Evolutionary conservation across 116 monocot genomes (phyloP).

Genomic region (Zostera marina): DNA sequence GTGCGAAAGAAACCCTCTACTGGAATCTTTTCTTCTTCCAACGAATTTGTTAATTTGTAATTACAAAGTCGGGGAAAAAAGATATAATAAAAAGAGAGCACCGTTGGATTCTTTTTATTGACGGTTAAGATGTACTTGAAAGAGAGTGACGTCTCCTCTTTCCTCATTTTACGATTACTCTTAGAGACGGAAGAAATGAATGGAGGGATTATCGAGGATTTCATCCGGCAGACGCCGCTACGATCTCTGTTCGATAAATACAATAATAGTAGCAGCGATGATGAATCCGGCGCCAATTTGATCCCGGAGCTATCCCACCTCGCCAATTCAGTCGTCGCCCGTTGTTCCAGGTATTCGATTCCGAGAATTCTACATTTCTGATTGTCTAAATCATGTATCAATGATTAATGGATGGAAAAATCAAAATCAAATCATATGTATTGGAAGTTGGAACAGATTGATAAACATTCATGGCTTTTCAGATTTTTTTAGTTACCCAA

Average conservation of each 20-base stretch:
- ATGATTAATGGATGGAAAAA: no score
- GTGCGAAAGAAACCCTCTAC: not conserved
- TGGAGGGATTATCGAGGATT: slow-evolving; percentile 8
- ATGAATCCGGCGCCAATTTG: slow-evolving; percentile 1
- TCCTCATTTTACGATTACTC: not conserved
- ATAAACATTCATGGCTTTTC: not conserved
- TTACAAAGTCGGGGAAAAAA: no score
- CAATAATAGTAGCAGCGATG: slow-evolving; percentile 1
- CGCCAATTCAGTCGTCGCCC: slow-evolving; percentile 58
- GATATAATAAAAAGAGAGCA: no score
- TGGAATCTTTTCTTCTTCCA: not conserved
- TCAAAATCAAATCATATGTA: not conserved
- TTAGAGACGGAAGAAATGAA: slow-evolving; percentile 4
- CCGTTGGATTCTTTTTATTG: not conserved
- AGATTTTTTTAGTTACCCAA: no score
- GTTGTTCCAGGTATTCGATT: slow-evolving; percentile 39
- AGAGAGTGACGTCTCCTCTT: not conserved
- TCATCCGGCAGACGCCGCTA: slow-evolving; percentile 14
- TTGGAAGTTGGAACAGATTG: not conserved
- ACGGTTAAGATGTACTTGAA: not conserved
- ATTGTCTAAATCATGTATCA: no score
- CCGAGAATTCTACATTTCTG: not conserved
- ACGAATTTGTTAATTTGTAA: no score
- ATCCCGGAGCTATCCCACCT: slow-evolving; percentile 48
- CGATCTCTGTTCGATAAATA: slow-evolving; percentile 6